Evolutionary conservation across 1,284 basidiomycete genomes (phyloP).

Genomic region (Lignosus rhinocerotis): DNA sequence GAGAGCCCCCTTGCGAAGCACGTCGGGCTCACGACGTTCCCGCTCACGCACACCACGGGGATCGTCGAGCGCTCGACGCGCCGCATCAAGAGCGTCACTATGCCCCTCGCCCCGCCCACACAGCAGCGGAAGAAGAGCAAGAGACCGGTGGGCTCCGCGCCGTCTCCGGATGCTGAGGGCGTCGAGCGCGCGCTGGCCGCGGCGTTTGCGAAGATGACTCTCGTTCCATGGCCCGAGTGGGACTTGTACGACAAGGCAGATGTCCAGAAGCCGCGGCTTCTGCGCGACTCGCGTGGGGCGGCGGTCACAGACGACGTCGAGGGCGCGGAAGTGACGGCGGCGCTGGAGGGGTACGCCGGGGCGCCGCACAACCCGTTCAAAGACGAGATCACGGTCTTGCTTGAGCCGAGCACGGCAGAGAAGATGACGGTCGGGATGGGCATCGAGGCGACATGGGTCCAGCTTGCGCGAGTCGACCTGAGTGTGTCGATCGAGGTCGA

Average conservation of each 20-base stretch:
- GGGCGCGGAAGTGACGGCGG: neutral
- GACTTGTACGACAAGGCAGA: constrained; percentile 41
- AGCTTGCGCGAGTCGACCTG: constrained; percentile 46
- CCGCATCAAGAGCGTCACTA: constrained; percentile 40
- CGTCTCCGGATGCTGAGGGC: constrained; percentile 29
- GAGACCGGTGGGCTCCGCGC: constrained; percentile 1
- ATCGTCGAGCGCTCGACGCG: constrained; percentile 54
- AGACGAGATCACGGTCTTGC: constrained; percentile 56
- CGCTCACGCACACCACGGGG: constrained; percentile 50
- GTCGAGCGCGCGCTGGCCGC: constrained; percentile 53
- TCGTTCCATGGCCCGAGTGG: constrained; percentile 53
- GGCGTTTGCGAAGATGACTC: constrained; percentile 48
- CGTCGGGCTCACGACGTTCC: constrained; percentile 46
- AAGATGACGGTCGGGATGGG: constrained; percentile 52
- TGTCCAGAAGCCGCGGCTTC: constrained; percentile 40
- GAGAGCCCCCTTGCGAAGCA: constrained; percentile 36
- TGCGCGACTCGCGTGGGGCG: constrained; percentile 44
- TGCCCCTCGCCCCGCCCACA: constrained; percentile 12
- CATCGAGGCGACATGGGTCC: constrained; percentile 60
- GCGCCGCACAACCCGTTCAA: constrained; percentile 45
- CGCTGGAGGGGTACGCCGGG: neutral
- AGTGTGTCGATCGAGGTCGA: constrained; percentile 17
- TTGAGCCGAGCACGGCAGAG: constrained; percentile 47
- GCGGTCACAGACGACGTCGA: constrained; percentile 32
- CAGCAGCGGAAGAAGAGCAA: constrained; percentile 19